These are phyloP conservation scores for thale cress (Arabidopsis thaliana) DNA, from an alignment of 345 rosid genomes.

Conservation along the genomic window TAIR10.1 NC_003074.8:9024001-9024500, in stretches of 20 bases:
- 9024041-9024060: slow-evolving; percentile 57
- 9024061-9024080: slow-evolving; percentile 68
- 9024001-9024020: slow-evolving; percentile 56
- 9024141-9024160: background rate
- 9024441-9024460: slow-evolving; percentile 72
- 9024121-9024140: slow-evolving; percentile 51
- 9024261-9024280: slow-evolving; percentile 73
- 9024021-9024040: slow-evolving; percentile 72
- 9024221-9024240: slow-evolving; percentile 61
- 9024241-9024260: slow-evolving; percentile 54
- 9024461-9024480: slow-evolving; percentile 57
- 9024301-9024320: slow-evolving; percentile 88
- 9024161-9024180: slow-evolving; percentile 83
- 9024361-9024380: slow-evolving; percentile 68
- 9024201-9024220: slow-evolving; percentile 78
- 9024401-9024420: slow-evolving; percentile 93
- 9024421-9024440: slow-evolving; percentile 82
- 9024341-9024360: slow-evolving; percentile 67
- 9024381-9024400: slow-evolving; percentile 93
- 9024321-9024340: slow-evolving; percentile 70
- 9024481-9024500: slow-evolving; percentile 79
- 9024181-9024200: slow-evolving; percentile 84
- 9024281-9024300: slow-evolving; percentile 90
- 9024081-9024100: slow-evolving; percentile 75
- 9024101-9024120: slow-evolving; percentile 81